A percentile compares a stretch with the other conserved stretches of the same genome.
phyloP scores from a whole-genome alignment of 495 filamentous ascomycete species.

The Chaetomium cochliodes region DNA sequence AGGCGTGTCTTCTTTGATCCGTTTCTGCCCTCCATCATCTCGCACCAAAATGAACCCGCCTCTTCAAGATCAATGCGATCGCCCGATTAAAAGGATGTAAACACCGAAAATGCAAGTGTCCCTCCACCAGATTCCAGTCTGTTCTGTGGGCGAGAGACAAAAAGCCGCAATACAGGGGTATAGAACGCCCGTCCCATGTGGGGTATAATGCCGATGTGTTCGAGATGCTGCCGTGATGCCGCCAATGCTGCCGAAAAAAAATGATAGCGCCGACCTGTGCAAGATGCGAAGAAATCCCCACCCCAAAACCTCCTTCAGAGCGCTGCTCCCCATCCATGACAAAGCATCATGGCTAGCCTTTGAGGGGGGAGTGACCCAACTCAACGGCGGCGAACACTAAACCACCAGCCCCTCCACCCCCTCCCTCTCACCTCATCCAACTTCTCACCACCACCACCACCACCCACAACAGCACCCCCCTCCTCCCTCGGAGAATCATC shows the following conservation, averaged over 20 bases:
- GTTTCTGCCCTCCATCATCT: neutral
- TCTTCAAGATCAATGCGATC: neutral
- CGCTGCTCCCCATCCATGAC: neutral
- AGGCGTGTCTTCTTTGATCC: neutral
- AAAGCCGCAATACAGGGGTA: slow-evolving; percentile 21
- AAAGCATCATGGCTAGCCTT: neutral
- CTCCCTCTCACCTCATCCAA: slow-evolving; percentile 11
- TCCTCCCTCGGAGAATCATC: slow-evolving; percentile 22
- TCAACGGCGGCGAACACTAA: slow-evolving; percentile 25
- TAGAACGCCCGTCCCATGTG: slow-evolving; percentile 23
- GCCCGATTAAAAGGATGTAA: slow-evolving; percentile 2
- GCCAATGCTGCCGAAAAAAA: slow-evolving; percentile 15
- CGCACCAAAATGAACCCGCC: neutral
- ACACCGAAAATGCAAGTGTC: slow-evolving; percentile 5
- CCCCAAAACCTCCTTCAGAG: neutral
- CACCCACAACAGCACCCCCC: neutral
- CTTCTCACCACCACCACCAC: slow-evolving; percentile 11
- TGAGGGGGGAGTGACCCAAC: no score
- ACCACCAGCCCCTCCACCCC: slow-evolving; percentile 34
- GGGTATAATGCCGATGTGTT: slow-evolving; percentile 13
- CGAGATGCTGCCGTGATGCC: slow-evolving; percentile 11
- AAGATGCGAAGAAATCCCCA: slow-evolving; percentile 12
- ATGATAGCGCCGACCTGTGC: slow-evolving; percentile 14
- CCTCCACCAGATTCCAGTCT: slow-evolving; percentile 15
- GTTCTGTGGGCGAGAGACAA: slow-evolving; percentile 15